A percentile compares a stretch with the other conserved stretches of the same genome.
These are phyloP conservation scores for Gossypium arboreum DNA, from an alignment of 345 rosid genomes.

Conservation along the genomic window DNA sequence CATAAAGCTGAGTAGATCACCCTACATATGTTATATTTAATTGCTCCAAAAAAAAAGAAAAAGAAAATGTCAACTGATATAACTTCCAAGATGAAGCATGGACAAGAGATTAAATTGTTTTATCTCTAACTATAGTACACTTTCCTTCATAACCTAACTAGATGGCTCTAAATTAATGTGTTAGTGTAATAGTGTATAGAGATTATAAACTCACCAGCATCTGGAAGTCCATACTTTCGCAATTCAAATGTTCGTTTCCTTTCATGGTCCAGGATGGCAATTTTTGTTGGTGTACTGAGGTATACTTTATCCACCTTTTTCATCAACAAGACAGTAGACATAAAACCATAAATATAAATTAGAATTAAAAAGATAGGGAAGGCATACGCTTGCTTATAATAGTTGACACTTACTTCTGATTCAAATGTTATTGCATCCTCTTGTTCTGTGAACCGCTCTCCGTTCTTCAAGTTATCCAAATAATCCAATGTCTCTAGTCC, in stretches of 20 bases:
- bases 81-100: neutral
- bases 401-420: slow-evolving; percentile 59
- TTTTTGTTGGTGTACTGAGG: slow-evolving; percentile 51
- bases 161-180: neutral
- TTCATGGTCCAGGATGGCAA: slow-evolving; percentile 77
- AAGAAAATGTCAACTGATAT: neutral
- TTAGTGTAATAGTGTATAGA: neutral
- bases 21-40: neutral
- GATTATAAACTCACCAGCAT: slow-evolving; percentile 50
- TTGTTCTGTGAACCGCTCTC: slow-evolving; percentile 83
- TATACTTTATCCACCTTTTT: slow-evolving; percentile 76
- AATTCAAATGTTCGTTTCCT: slow-evolving; percentile 61
- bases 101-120: neutral
- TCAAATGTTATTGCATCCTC: slow-evolving; percentile 83
- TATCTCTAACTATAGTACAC: neutral
- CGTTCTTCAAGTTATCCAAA: slow-evolving; percentile 58
- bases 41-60: neutral
- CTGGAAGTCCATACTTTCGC: slow-evolving; percentile 71
- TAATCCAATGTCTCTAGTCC: slow-evolving; percentile 94
- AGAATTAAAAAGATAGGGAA: neutral
- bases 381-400: neutral
- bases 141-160: neutral
- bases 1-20: neutral
- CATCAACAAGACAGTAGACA: neutral
- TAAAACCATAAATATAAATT: neutral